phyloP scores from a whole-genome alignment of 1,284 basidiomycete genomes.

The Ustilago loliicola region DNA sequence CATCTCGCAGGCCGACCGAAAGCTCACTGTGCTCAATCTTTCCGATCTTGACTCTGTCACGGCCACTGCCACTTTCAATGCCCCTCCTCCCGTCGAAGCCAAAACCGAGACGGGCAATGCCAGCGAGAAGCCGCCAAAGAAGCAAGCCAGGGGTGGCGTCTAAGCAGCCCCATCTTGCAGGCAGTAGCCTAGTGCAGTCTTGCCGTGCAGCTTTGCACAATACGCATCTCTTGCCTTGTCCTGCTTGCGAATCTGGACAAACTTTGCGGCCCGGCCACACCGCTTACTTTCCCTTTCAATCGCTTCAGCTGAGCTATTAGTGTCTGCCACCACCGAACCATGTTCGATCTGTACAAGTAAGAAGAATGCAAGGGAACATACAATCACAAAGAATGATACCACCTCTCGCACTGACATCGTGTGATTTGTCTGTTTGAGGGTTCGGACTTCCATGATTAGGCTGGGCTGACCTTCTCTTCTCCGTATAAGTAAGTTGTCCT shows the following conservation, averaged over 20 bases:
- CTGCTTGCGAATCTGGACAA: too few relatives aligned
- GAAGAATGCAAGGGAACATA: neutral
- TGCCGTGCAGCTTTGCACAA: neutral
- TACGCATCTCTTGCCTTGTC: too few relatives aligned
- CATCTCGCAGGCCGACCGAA: constrained; percentile 63
- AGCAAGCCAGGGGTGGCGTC: constrained; percentile 40
- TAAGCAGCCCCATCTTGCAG: constrained; percentile 4
- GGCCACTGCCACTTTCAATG: constrained; percentile 29
- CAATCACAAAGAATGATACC: constrained; percentile 2
- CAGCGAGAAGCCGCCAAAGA: constrained; percentile 44
- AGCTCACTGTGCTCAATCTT: constrained; percentile 62
- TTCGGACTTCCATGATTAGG: neutral
- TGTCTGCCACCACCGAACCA: neutral
- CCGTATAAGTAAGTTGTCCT: too few relatives aligned
- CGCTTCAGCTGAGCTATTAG: neutral
- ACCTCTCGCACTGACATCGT: neutral
- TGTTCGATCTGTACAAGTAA: constrained; percentile 4
- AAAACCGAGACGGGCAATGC: constrained; percentile 25
- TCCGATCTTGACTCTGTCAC: constrained; percentile 38
- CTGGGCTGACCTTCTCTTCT: neutral
- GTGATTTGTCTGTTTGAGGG: neutral
- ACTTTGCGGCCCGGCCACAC: too few relatives aligned
- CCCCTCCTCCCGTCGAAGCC: constrained; percentile 23
- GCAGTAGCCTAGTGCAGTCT: neutral
- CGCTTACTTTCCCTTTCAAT: too few relatives aligned